Base-by-base conservation (phyloP, 257 asterid genomes). In the Solanum piurae region DNA sequence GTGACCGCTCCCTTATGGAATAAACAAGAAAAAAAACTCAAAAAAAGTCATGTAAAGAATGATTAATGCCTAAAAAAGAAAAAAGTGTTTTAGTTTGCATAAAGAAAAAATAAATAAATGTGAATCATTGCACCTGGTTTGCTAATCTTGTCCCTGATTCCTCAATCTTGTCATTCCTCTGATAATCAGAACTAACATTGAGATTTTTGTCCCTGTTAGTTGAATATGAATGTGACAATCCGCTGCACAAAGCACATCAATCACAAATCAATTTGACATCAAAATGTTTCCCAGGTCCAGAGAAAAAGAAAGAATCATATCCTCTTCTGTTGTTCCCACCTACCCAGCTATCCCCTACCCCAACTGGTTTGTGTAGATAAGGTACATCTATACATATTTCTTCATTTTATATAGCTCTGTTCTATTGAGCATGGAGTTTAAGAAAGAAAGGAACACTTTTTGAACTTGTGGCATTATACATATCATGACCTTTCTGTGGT, bases 171-270 rank as follows among this genome's bases (percentile, higher is more conserved):
- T 92, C 95, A 87, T 96, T 95, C 73, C 91, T 91, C 87, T 89
- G 86, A 91, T 88, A 89, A 25, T 66, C 76, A 27, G 88, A 46
- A 14, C 82, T 75, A 66, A 86, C 80, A 89, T 92, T 92, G 75
- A 93, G 88, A 88, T 89, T 90, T 88, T 74, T 93, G 87, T 96
- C 99, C 90, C 94, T 88, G 49, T 91, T 92, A 69, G 95, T 93
- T 84, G 99, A 91, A 93, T 92, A 97, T n/a, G 99, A 97, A 88
- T 94, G 98, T n/a, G 99, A 96, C 92, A 97, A 89, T 75, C 98
- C 96, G 91, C 98, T 95, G 93, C 84, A 37, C 46, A 71, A 89
- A 85, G 55, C 29, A 68, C 74, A 64, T 36, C 52, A 23, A 80
- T 44, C 46, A 68, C 62, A 87, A 60, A 72, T 83, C 34, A 89